Base-by-base conservation (phyloP, 2,329 filamentous ascomycete genomes). In the Trichoderma cornu-damae region DNA sequence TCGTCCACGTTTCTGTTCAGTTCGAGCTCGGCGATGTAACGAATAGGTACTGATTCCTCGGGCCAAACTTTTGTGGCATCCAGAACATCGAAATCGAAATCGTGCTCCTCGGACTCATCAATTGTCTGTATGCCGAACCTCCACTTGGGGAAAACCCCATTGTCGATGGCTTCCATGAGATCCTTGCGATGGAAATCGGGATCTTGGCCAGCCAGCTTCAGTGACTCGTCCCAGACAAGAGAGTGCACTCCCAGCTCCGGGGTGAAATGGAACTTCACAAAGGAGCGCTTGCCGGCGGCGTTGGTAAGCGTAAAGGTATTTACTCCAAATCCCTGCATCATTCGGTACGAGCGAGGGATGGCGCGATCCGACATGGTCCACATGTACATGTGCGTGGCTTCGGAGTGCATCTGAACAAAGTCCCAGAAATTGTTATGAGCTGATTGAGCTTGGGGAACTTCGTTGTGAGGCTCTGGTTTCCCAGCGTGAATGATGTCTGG, bases 21-120 rank as follows among this genome's bases (percentile, higher is more conserved):
- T 67, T 92, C 86, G 1, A 95, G 69, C 70, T 92, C 83, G 37
- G 89, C 90, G 57, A 95, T 88, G 67, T 90, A 89, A 6, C 86
- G 81, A 18, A 93, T 78, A 0, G 89, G 89, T 0, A 91, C 76
- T 0, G 85, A 72, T 11, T 93, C 87, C 67, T 94, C 88, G 0
- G 89, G 90, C 89, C 89, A 94, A 24, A 93, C 72, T 74, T 95
- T 94, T 35, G 90, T 95, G 1, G 89, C 86, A 63, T 95, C 90
- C 1, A 95, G 80, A 28, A 93, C 86, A 65, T 94, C 90, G 60
- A 94, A 93, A 6, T 93, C 89, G 60, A 93, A 95, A 14, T 89
- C 82, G 61, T 93, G 78, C 67, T 89, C 82, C 48, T 85, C 79
- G 7, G 78, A 79, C 62, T 93, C 89, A 0, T 86, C 81, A 20